These are phyloP conservation scores for Besnoitia besnoiti DNA, from an alignment of 169 alveolate genomes.

Conservation along the genomic window DNA sequence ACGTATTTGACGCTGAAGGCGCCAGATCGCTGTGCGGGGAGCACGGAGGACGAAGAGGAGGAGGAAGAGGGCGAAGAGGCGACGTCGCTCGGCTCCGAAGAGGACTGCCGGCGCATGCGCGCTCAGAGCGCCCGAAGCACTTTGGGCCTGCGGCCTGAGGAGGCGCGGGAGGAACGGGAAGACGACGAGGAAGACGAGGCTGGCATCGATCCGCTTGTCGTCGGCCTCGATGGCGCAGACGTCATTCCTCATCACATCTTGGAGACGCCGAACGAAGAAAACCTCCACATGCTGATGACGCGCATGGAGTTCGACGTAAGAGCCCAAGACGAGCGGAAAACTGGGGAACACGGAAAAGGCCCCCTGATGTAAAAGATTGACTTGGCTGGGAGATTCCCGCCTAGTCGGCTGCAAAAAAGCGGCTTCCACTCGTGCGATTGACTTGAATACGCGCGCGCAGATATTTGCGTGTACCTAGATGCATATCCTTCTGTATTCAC, in stretches of 20 bases:
- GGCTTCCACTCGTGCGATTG: too few species aligned
- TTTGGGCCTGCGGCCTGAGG: not conserved
- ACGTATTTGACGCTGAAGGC: not conserved
- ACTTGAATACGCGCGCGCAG: too few species aligned
- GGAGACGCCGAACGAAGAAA: slow-evolving; percentile 12
- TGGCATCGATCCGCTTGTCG: not conserved
- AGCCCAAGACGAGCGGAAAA: too few species aligned
- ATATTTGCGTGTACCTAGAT: too few species aligned
- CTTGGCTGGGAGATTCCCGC: too few species aligned
- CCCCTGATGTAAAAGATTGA: too few species aligned
- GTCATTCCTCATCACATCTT: not conserved
- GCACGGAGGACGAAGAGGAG: slow-evolving; percentile 21
- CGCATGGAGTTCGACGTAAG: slow-evolving; percentile 22
- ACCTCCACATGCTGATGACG: not conserved
- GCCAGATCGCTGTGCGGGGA: slow-evolving; percentile 19
- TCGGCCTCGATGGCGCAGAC: not conserved
- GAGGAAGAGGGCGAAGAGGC: slow-evolving; percentile 1
- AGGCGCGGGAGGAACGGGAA: not conserved
- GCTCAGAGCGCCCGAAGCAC: not conserved
- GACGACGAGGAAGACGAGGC: slow-evolving; percentile 1
- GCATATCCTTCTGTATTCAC: too few species aligned
- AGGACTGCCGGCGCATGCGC: not conserved
- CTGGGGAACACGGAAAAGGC: too few species aligned
- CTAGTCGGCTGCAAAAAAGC: too few species aligned
- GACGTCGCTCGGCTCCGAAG: not conserved